Evolutionary conservation across 1,284 basidiomycete genomes (phyloP).

Genomic region (Naganishia cerealis): DNA sequence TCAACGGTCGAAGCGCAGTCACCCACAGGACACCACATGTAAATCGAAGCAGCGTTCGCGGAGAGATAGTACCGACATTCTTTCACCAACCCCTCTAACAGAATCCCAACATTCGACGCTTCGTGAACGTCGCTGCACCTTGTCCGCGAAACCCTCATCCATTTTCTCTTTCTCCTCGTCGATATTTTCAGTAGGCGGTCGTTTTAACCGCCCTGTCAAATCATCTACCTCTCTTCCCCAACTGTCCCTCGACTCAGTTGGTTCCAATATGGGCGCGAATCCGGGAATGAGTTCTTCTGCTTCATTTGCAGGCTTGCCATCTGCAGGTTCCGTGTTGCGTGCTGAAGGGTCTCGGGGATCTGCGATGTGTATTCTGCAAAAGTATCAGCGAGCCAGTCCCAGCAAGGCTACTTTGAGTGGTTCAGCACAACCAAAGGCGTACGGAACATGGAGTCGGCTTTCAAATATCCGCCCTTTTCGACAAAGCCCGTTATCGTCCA

Average conservation of each 20-base stretch:
- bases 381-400: not conserved
- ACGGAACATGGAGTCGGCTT: constrained; percentile 9
- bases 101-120: constrained; percentile 14
- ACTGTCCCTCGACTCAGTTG: constrained; percentile 9
- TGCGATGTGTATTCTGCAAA: constrained; percentile 11
- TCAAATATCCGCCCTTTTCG: constrained; percentile 13
- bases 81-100: not conserved
- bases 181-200: constrained; percentile 16
- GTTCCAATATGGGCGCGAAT: not conserved
- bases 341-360: constrained; percentile 10
- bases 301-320: not conserved
- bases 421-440: not conserved
- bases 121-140: constrained; percentile 1
- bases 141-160: constrained; percentile 24
- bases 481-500: constrained; percentile 8
- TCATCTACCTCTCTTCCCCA: constrained; percentile 19
- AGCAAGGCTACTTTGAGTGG: not conserved
- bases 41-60: not conserved
- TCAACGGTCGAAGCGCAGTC: not conserved
- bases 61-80: not conserved
- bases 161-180: constrained; percentile 25
- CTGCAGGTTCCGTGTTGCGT: not conserved
- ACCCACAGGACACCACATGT: not conserved
- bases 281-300: constrained; percentile 1
- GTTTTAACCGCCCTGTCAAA: constrained; percentile 8